These are phyloP conservation scores for Talaromyces atroroseus DNA, from an alignment of 2,329 filamentous ascomycete genomes.

Conservation along the genomic window DNA sequence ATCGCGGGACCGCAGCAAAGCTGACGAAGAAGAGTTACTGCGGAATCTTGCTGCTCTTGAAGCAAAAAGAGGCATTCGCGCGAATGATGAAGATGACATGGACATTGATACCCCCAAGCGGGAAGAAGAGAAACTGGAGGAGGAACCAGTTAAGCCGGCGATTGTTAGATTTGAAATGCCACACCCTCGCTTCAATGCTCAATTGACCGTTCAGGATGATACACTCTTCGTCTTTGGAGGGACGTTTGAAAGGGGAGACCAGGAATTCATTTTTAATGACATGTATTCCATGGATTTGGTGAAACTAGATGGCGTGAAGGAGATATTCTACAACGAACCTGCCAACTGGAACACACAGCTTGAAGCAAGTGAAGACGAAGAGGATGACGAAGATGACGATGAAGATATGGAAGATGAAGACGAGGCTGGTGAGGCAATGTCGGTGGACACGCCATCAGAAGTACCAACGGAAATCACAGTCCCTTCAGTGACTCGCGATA, in stretches of 20 bases:
- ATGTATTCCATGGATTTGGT: slow-evolving; percentile 90
- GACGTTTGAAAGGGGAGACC: slow-evolving; percentile 89
- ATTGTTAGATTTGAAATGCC: slow-evolving; percentile 75
- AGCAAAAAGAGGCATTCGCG: slow-evolving; percentile 61
- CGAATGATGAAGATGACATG: slow-evolving; percentile 38
- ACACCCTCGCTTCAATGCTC: slow-evolving; percentile 84
- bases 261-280: slow-evolving; percentile 94
- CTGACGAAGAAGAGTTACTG: slow-evolving; percentile 85
- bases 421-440: slow-evolving; percentile 44
- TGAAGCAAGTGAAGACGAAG: slow-evolving; percentile 51
- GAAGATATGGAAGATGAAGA: slow-evolving; percentile 39
- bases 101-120: slow-evolving; percentile 36
- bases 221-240: slow-evolving; percentile 91
- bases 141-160: slow-evolving; percentile 52
- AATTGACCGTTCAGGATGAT: slow-evolving; percentile 86
- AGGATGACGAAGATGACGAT: slow-evolving; percentile 36
- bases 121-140: slow-evolving; percentile 49
- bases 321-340: slow-evolving; percentile 79
- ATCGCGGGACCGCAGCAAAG: slow-evolving; percentile 66
- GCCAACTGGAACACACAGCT: slow-evolving; percentile 72
- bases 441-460: slow-evolving; percentile 32
- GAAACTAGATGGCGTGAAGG: slow-evolving; percentile 88
- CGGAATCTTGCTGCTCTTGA: slow-evolving; percentile 81
- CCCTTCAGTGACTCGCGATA: slow-evolving; percentile 30
- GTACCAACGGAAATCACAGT: slow-evolving; percentile 33